Evolutionary conservation across 495 filamentous ascomycete genomes (phyloP), one percentile per base, ranked within the genome.

Genomic region (Lentithecium fluviatile): DNA sequence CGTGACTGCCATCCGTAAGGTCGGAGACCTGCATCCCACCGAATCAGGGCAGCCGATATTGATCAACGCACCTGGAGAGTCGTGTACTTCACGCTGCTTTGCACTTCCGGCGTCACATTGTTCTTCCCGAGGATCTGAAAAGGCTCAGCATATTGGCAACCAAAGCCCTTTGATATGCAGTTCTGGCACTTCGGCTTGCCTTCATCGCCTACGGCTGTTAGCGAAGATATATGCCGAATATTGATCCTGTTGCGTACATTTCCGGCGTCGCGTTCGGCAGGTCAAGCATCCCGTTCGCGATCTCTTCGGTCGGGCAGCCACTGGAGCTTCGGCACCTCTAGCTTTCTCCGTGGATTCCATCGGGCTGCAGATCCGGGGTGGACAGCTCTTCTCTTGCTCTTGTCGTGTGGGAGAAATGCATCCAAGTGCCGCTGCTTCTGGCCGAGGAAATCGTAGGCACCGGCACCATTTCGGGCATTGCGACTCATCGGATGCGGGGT

Each of bases 141-240:
- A 15, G 25, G 2, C 1, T 20, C 46, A 6, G 45, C 34, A 29
- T 59, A 59, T 38, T 20, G 45, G 42, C 56, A 59, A 8, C 52
- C 46, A 25, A 59, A 59, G 0, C 37, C 36, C 19, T 59, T 59
- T n/a, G 45, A 20, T 21, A 37, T 59, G 21, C 56, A 59, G 29
- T 59, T 59, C 17, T 43, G 45, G 21, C 56, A 59, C 20, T 19
- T 52, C 17, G 56, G 56, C 36, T 59, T 59, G 5, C 47, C 29
- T 49, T 59, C 56, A 25, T 52, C 56, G 34, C 56, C 56, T 59
- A 25, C 23, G 13, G 6, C 2, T 24, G 48, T 45, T 6, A 40
- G 20, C 15, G 15, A n/a, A 12, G 17, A 32, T 34, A 17, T 10
- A 29, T 21, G 25, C 24, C 7, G 23, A n/a, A n/a, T n/a, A n/a